Percentiles rank a stretch among this genome's conserved stretches.
Conservation (phyloP, 1,139 yeast species). For the Meyerozyma guilliermondii region DNA sequence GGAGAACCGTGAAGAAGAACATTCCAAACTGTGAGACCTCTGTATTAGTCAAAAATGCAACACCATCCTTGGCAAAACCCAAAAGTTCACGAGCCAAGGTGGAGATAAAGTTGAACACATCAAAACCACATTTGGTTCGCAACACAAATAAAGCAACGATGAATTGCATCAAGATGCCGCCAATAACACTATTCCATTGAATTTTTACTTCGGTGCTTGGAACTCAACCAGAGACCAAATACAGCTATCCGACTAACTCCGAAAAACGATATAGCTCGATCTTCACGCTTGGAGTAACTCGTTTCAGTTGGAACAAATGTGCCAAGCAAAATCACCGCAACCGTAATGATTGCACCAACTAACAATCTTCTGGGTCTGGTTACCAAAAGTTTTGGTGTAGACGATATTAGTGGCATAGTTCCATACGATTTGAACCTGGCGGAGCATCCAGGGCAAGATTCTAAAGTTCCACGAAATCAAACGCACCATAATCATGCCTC, state of each 20-base stretch:
- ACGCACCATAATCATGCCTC: slow-evolving; percentile 49
- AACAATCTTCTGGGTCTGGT: slow-evolving; percentile 34
- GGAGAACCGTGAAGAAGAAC: slow-evolving; percentile 59
- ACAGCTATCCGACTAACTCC: slow-evolving; percentile 55
- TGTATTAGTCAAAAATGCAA: slow-evolving; percentile 50
- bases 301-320: slow-evolving; percentile 54
- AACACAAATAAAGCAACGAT: slow-evolving; percentile 79
- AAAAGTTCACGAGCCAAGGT: slow-evolving; percentile 55
- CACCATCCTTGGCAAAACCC: slow-evolving; percentile 60
- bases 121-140: slow-evolving; percentile 75
- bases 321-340: slow-evolving; percentile 48
- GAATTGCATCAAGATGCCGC: slow-evolving; percentile 84
- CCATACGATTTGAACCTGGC: slow-evolving; percentile 35
- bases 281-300: slow-evolving; percentile 42
- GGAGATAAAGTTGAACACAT: slow-evolving; percentile 59
- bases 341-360: slow-evolving; percentile 41
- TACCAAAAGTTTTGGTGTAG: slow-evolving; percentile 31
- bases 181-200: slow-evolving; percentile 59
- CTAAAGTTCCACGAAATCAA: slow-evolving; percentile 51
- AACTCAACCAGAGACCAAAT: slow-evolving; percentile 40
- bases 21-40: slow-evolving; percentile 35
- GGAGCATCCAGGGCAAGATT: slow-evolving; percentile 28
- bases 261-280: slow-evolving; percentile 57
- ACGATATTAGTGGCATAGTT: slow-evolving; percentile 31
- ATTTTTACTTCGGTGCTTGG: slow-evolving; percentile 42